Evolutionary conservation across 176 grass and related monocot species (phyloP).

Genomic region (Tuctoria greenei): DNA sequence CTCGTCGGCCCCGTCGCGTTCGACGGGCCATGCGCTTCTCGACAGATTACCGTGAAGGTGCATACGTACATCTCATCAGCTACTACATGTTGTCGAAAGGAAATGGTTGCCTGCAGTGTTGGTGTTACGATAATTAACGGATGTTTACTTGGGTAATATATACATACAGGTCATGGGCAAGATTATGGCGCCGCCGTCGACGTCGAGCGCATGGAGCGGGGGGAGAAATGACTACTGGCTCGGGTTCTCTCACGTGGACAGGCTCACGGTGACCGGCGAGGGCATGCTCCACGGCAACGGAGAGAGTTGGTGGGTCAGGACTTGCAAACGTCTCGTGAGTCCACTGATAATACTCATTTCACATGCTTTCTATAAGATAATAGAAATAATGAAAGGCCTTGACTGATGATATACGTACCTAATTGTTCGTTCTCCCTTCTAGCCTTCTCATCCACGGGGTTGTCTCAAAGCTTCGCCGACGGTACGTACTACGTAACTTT

Average conservation of each 20-base stretch:
- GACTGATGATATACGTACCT: no score
- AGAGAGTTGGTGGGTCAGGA: conserved; percentile 26
- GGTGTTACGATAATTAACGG: not conserved
- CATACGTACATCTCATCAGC: not conserved
- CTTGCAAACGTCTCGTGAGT: conserved; percentile 21
- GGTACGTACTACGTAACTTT: not conserved
- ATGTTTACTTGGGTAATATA: not conserved
- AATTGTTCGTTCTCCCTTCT: no score
- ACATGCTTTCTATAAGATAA: no score
- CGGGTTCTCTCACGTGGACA: conserved; percentile 35
- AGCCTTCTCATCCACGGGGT: not conserved
- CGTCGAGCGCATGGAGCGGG: conserved; percentile 17
- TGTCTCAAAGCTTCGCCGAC: conserved; percentile 25
- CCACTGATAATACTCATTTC: not conserved
- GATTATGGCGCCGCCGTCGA: conserved; percentile 27
- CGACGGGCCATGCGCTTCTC: conserved; percentile 42
- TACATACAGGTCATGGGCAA: conserved; percentile 9
- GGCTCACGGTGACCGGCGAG: conserved; percentile 43
- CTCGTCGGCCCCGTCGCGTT: conserved; percentile 39
- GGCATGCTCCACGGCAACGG: conserved; percentile 39
- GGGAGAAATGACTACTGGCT: conserved; percentile 23
- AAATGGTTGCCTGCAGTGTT: no score
- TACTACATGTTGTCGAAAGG: no score
- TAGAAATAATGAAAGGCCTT: no score
- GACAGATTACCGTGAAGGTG: conserved; percentile 44